Evolutionary conservation across 2,329 filamentous ascomycete species (phyloP).

Genomic region (Nemania sp.): DNA sequence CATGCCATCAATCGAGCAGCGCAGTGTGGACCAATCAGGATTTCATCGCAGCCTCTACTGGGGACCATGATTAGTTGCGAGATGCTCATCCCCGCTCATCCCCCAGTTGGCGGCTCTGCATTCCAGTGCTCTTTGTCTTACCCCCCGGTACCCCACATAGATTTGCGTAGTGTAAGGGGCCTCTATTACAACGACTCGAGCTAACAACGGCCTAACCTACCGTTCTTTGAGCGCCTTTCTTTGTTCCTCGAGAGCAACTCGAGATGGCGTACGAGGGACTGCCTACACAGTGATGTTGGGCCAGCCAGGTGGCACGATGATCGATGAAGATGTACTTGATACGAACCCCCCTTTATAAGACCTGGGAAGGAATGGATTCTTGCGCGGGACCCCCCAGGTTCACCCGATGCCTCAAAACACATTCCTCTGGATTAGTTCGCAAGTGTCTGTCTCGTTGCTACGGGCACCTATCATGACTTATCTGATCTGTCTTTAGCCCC

Average conservation of each 20-base stretch:
- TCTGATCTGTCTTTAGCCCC: constrained; percentile 35
- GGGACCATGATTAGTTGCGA: background rate
- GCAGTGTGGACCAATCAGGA: constrained; percentile 1
- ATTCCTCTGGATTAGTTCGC: constrained; percentile 37
- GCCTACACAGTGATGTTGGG: constrained; percentile 26
- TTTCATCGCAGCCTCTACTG: constrained; percentile 24
- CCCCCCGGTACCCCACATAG: constrained; percentile 23
- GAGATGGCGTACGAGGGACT: constrained; percentile 24
- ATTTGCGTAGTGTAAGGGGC: constrained; percentile 17
- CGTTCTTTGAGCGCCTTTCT: constrained; percentile 37
- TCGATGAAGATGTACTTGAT: constrained; percentile 27
- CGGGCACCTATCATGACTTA: constrained; percentile 35
- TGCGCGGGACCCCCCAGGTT: constrained; percentile 22
- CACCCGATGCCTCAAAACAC: constrained; percentile 36
- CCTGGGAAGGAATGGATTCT: constrained; percentile 38
- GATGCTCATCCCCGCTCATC: constrained; percentile 26
- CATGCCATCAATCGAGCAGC: background rate
- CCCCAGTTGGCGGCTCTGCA: constrained; percentile 34
- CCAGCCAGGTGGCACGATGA: constrained; percentile 14
- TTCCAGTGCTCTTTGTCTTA: constrained; percentile 38
- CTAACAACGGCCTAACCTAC: constrained; percentile 31
- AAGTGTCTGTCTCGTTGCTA: constrained; percentile 34
- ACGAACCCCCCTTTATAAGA: constrained; percentile 36
- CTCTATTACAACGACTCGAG: constrained; percentile 33
- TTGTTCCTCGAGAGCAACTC: constrained; percentile 32